Conservation (phyloP, 2,329 filamentous ascomycete species). For the Raffaelea albimanens region DNA sequence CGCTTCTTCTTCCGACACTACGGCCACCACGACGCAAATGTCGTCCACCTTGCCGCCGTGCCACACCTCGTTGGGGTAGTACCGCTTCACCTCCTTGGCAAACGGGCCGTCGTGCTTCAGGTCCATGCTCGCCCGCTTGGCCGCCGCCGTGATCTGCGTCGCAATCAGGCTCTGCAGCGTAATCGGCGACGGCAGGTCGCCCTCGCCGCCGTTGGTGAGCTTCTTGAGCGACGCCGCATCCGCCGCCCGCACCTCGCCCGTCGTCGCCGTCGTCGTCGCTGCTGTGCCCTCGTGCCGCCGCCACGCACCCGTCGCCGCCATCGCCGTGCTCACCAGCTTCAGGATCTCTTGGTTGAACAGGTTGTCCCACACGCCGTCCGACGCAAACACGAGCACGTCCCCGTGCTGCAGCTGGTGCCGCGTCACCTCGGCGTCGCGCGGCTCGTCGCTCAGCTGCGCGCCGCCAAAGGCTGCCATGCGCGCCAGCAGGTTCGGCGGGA, state of each 20-base stretch:
- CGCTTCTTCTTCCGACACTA: slow-evolving; percentile 72
- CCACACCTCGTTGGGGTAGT: slow-evolving; percentile 79
- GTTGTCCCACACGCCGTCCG: slow-evolving; percentile 94
- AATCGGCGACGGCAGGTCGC: slow-evolving; percentile 10
- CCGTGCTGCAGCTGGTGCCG: slow-evolving; percentile 74
- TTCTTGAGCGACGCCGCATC: slow-evolving; percentile 32
- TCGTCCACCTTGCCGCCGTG: slow-evolving; percentile 92
- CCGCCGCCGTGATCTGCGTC: slow-evolving; percentile 67
- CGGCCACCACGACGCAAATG: slow-evolving; percentile 75
- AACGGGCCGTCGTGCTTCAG: slow-evolving; percentile 81
- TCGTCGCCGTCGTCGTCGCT: neutral
- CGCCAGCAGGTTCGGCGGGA: slow-evolving; percentile 68
- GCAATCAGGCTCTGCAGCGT: slow-evolving; percentile 74
- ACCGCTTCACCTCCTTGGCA: slow-evolving; percentile 83
- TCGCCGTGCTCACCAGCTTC: slow-evolving; percentile 64
- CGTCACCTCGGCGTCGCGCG: slow-evolving; percentile 72
- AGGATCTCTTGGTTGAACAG: slow-evolving; percentile 85
- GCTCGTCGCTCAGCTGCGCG: slow-evolving; percentile 69
- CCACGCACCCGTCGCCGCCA: slow-evolving; percentile 72
- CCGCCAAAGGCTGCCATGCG: slow-evolving; percentile 81
- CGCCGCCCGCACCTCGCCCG: slow-evolving; percentile 53
- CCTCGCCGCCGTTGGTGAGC: neutral
- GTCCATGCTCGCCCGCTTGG: slow-evolving; percentile 78
- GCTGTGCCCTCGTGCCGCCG: slow-evolving; percentile 34
- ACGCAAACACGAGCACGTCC: slow-evolving; percentile 87